phyloP scores from a whole-genome alignment of 345 rosid species.

The Hevea brasiliensis region DNA sequence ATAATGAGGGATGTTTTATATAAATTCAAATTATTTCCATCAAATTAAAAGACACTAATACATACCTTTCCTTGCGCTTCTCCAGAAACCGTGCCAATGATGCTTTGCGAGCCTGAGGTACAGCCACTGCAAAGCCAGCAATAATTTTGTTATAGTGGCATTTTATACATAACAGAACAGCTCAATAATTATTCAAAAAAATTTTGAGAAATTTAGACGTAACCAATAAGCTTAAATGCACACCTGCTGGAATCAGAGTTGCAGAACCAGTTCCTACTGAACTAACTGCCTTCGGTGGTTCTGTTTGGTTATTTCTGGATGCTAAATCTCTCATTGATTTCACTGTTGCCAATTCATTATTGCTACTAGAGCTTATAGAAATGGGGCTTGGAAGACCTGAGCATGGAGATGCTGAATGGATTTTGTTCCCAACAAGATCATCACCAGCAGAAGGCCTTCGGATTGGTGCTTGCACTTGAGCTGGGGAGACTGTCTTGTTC shows the following conservation, averaged over 20 bases:
- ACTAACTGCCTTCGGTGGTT: constrained; percentile 5
- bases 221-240: not conserved
- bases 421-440: constrained; percentile 7
- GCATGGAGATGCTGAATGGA: not conserved
- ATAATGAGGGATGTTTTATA: not conserved
- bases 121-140: constrained; percentile 31
- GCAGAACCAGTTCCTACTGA: constrained; percentile 18
- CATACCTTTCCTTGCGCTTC: constrained; percentile 38
- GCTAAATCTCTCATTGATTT: constrained; percentile 13
- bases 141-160: not conserved
- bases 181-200: not conserved
- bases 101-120: constrained; percentile 39
- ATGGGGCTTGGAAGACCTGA: constrained; percentile 29
- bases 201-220: not conserved
- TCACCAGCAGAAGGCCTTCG: constrained; percentile 1
- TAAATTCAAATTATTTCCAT: not conserved
- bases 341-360: constrained; percentile 19
- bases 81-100: constrained; percentile 34
- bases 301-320: constrained; percentile 24
- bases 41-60: constrained; percentile 4
- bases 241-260: constrained; percentile 45
- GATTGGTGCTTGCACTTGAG: constrained; percentile 16
- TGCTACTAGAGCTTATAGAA: constrained; percentile 27
- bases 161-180: not conserved
- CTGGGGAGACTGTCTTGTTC: not conserved